A percentile compares a stretch with the other conserved stretches of the same genome.
phyloP scores from a whole-genome alignment of 176 grass and related monocot genomes.

The Neostapfia colusana region DNA sequence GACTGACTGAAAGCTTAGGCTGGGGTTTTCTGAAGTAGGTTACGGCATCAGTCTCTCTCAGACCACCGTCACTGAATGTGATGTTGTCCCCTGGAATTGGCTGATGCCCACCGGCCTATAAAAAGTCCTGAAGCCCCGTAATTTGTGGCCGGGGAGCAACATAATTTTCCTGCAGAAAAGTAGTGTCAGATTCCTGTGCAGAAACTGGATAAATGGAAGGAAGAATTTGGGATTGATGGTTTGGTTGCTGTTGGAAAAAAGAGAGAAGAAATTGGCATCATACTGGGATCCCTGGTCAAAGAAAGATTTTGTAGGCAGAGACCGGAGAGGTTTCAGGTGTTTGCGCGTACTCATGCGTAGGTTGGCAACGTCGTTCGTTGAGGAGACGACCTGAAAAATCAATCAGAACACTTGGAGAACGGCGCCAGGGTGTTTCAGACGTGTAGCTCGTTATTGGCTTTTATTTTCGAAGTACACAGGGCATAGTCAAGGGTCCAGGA shows the following conservation, averaged over 20 bases:
- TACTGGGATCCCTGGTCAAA: slow-evolving; percentile 21
- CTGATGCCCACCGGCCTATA: slow-evolving; percentile 6
- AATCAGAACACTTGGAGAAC: slow-evolving; percentile 23
- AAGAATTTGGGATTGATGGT: not conserved
- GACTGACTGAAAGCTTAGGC: slow-evolving; percentile 37
- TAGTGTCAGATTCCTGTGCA: not conserved
- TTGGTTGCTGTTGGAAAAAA: not conserved
- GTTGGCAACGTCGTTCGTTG: slow-evolving; percentile 28
- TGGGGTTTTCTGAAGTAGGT: slow-evolving; percentile 20
- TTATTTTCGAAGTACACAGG: not conserved
- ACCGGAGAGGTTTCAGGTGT: not conserved
- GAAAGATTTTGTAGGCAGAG: slow-evolving; percentile 24
- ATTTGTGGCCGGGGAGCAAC: slow-evolving; percentile 9
- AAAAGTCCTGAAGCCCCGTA: not conserved
- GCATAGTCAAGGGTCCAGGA: slow-evolving; percentile 3
- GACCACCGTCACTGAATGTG: slow-evolving; percentile 38
- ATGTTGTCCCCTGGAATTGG: slow-evolving; percentile 36
- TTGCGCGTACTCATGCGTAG: not conserved
- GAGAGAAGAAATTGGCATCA: not conserved
- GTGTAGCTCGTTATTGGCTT: not conserved
- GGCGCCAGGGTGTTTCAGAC: slow-evolving; percentile 32
- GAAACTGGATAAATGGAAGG: not conserved
- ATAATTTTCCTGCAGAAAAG: slow-evolving; percentile 2
- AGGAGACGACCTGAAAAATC: not conserved
- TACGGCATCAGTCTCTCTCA: slow-evolving; percentile 35